These are phyloP conservation scores for Epichloe scottii DNA, from an alignment of 2,329 filamentous ascomycete genomes.

Conservation along the genomic window DNA sequence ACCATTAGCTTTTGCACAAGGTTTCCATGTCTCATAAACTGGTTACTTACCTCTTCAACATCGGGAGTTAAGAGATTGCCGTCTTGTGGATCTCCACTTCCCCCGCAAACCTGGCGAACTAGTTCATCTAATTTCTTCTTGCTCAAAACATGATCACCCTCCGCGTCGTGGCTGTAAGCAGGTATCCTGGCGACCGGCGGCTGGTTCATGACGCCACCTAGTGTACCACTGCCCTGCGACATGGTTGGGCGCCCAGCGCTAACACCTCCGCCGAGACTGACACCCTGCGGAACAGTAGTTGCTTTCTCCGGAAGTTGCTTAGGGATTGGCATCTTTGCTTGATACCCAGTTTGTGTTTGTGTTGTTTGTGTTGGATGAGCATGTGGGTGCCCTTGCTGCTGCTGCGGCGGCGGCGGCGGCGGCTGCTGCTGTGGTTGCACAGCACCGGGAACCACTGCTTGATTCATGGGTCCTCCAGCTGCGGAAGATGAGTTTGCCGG, in stretches of 20 bases:
- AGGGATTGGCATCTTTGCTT: constrained; percentile 66
- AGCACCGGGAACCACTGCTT: constrained; percentile 20
- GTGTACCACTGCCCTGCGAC: constrained; percentile 61
- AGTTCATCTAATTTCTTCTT: constrained; percentile 97
- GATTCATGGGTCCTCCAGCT: constrained; percentile 16
- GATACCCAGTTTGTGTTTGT: constrained; percentile 29
- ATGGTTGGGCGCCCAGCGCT: constrained; percentile 68
- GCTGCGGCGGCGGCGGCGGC: constrained; percentile 18
- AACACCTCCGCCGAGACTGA: constrained; percentile 51
- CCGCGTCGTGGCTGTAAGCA: constrained; percentile 76
- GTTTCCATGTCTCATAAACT: neutral
- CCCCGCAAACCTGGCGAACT: constrained; percentile 84
- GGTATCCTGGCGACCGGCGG: constrained; percentile 74
- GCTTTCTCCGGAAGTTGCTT: constrained; percentile 61
- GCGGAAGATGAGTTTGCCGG: constrained; percentile 13
- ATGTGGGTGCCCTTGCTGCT: constrained; percentile 32
- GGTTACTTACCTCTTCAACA: constrained; percentile 71
- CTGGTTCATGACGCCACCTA: constrained; percentile 75
- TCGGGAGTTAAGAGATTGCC: constrained; percentile 75
- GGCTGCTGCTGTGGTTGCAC: constrained; percentile 12
- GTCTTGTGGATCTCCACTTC: constrained; percentile 57
- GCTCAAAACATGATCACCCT: constrained; percentile 85
- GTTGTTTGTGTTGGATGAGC: constrained; percentile 36
- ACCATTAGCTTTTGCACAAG: constrained; percentile 9
- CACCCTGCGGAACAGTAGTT: constrained; percentile 58